These are phyloP conservation scores for Coffea eugenioides DNA, from an alignment of 257 asterid genomes.

Conservation along the genomic window DNA sequence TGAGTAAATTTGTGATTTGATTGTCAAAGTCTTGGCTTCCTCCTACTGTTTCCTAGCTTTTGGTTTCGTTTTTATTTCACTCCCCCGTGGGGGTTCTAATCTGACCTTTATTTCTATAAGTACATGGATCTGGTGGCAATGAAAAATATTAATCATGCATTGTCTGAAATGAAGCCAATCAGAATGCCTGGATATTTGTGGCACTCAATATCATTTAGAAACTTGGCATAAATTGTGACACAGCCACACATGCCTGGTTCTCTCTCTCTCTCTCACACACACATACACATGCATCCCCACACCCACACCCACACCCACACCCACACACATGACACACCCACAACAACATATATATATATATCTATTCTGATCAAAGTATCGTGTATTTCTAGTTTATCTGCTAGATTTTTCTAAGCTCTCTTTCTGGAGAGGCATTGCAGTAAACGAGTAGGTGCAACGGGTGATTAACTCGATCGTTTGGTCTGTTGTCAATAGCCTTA, in stretches of 20 bases:
- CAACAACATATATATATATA: too few relatives aligned
- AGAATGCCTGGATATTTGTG: too few relatives aligned
- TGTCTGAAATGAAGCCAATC: neutral
- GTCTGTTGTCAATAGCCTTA: neutral
- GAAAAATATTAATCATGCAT: neutral
- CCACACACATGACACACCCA: too few relatives aligned
- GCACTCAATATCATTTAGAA: too few relatives aligned
- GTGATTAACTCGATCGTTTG: neutral
- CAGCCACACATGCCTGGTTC: too few relatives aligned
- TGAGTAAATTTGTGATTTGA: neutral
- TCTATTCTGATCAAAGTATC: neutral
- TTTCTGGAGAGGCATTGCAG: neutral
- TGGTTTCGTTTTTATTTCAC: neutral
- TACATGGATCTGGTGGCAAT: neutral
- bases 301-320: too few relatives aligned
- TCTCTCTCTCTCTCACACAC: neutral
- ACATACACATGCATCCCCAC: too few relatives aligned
- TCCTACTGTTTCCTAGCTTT: neutral
- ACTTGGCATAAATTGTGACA: neutral
- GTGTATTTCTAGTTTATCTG: neutral
- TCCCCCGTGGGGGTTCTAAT: constrained; percentile 1
- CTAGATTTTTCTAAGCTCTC: neutral
- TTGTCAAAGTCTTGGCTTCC: neutral
- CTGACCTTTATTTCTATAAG: neutral
- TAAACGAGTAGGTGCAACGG: neutral